A percentile compares a stretch with the other conserved stretches of the same genome.
phyloP scores from a whole-genome alignment of 495 filamentous ascomycete species.

The Penicillium waksmanii region DNA sequence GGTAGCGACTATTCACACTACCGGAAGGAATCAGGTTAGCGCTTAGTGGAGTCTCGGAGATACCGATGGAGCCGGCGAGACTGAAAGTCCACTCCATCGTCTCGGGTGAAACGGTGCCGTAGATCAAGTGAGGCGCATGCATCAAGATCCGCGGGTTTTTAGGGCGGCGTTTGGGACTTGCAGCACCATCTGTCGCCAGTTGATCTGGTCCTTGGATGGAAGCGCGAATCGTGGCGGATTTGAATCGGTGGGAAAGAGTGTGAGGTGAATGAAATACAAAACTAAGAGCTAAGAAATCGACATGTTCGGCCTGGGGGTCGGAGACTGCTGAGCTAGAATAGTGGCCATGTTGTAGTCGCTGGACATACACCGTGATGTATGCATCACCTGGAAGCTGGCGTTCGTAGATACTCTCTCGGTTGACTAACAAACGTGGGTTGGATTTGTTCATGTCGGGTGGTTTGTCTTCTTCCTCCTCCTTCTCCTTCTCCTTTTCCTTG shows the following conservation, averaged over 20 bases:
- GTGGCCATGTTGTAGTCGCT: slow-evolving; percentile 56
- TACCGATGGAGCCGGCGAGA: slow-evolving; percentile 50
- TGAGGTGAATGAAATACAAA: slow-evolving; percentile 55
- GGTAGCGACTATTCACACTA: slow-evolving; percentile 42
- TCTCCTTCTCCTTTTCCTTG: neutral
- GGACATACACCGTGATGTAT: slow-evolving; percentile 55
- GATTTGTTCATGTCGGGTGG: slow-evolving; percentile 43
- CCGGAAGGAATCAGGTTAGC: slow-evolving; percentile 49
- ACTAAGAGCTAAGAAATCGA: slow-evolving; percentile 55
- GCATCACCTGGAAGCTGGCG: slow-evolving; percentile 51
- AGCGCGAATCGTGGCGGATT: slow-evolving; percentile 49
- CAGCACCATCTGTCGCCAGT: neutral
- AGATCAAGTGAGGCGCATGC: slow-evolving; percentile 57
- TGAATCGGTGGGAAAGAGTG: slow-evolving; percentile 49
- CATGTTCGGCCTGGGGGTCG: slow-evolving; percentile 44
- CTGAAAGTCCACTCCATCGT: slow-evolving; percentile 57
- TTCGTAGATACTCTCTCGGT: slow-evolving; percentile 55
- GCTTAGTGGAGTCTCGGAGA: slow-evolving; percentile 48
- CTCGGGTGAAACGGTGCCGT: slow-evolving; percentile 55
- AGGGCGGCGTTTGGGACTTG: slow-evolving; percentile 19
- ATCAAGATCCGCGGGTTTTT: slow-evolving; percentile 49
- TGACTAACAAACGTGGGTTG: slow-evolving; percentile 47
- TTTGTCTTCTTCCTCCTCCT: slow-evolving; percentile 4
- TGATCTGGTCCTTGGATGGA: slow-evolving; percentile 33
- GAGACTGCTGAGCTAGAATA: slow-evolving; percentile 48